Evolutionary conservation across 2,329 filamentous ascomycete genomes (phyloP), one percentile per base, ranked within the genome.

Genomic region (Hypoxylon rubiginosum): DNA sequence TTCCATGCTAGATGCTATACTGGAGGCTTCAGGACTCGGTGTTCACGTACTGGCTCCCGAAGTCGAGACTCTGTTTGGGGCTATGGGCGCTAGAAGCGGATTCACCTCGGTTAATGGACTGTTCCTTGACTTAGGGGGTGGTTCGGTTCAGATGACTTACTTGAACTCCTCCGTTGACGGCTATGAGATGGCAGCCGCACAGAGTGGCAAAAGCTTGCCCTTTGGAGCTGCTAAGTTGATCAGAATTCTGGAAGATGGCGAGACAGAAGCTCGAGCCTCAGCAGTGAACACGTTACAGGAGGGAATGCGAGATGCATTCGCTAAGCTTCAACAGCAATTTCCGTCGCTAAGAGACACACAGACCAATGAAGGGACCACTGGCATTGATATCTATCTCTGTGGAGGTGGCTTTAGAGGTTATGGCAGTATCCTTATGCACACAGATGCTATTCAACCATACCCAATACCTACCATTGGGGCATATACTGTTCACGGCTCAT

Each of bases 341-440:
- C 80, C 85, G 3, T 72, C 73, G 1, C 88, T 94, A 0, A 75
- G 79, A 11, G 79, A 83, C 15, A 78, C 89, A 5, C 73, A 70
- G 26, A 59, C 67, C 11, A 59, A 57, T 32, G 43, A 60, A 21
- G 66, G 66, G 7, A 48, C 66, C 9, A 82, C 82, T 1, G 86
- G 86, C 4, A 83, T 94, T 62, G 88, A 91, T 34, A 83, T 97
- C 8, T 97, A 94, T 76, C 88, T 97, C 62, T 97, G 92, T 67
- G 94, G 94, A 46, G 94, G 94, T 24, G 94, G 94, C 0, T 97
- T 97, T 76, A 85, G 94, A 36, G 94, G 94, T 15, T 97, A 97
- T 84, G 94, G 94, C 6, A 97, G 93, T 78, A 89, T 97, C 74
- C 84, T 97, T 56, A 94, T 97, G 91, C 90, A 91, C 75, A 86